Evolutionary conservation across 202 grass and related monocot species (phyloP).

Genomic region (Setaria italica): DNA sequence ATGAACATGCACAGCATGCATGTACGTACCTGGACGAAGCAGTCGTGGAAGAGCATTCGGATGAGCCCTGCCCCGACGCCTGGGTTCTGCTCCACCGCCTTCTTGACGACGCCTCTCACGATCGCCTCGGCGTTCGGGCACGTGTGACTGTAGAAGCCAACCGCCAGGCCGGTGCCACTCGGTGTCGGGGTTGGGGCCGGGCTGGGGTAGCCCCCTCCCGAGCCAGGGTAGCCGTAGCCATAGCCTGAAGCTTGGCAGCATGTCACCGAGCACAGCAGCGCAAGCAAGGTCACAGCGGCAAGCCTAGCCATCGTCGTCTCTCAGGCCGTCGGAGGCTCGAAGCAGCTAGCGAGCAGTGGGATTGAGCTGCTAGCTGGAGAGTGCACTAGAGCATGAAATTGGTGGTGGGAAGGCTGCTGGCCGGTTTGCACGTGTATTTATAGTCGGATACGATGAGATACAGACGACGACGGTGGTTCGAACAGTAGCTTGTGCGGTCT

Average conservation of each 20-base stretch:
- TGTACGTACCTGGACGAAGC: slow-evolving; percentile 62
- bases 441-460: too few relatives aligned
- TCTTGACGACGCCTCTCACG: neutral
- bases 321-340: too few relatives aligned
- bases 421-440: too few relatives aligned
- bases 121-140: slow-evolving; percentile 9
- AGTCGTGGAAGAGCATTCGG: slow-evolving; percentile 83
- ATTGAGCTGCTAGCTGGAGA: too few relatives aligned
- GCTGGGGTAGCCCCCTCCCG: neutral
- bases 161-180: neutral
- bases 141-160: neutral
- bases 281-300: neutral
- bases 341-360: too few relatives aligned
- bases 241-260: neutral
- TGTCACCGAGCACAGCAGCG: neutral
- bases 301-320: neutral
- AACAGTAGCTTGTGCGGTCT: too few relatives aligned
- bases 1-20: neutral
- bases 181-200: neutral
- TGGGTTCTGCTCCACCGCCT: slow-evolving; percentile 17
- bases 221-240: neutral
- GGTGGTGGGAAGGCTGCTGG: too few relatives aligned
- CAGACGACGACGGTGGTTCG: too few relatives aligned
- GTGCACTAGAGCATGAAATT: too few relatives aligned
- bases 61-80: slow-evolving; percentile 43